Conservation (phyloP, 805 yeast species). For the Yamadazyma sp. region DNA sequence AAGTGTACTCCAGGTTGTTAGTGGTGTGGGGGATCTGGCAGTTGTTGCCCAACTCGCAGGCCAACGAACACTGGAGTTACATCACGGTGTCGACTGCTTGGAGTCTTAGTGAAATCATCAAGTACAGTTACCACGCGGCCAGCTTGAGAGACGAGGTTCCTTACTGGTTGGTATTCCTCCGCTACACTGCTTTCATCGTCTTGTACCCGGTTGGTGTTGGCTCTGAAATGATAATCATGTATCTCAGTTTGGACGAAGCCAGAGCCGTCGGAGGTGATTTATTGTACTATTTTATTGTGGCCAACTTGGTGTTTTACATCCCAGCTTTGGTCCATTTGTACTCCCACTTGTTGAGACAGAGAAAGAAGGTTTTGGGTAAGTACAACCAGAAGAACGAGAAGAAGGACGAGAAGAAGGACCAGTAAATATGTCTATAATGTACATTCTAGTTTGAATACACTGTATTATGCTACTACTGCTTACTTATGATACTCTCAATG, state of each 20-base stretch:
- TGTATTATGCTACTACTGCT: no score
- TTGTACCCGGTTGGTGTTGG: constrained; percentile 93
- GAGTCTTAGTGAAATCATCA: constrained; percentile 90
- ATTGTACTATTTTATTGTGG: constrained; percentile 57
- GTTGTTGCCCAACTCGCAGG: constrained; percentile 70
- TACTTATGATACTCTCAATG: constrained; percentile 26
- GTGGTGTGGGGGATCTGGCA: constrained; percentile 82
- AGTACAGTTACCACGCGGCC: constrained; percentile 85
- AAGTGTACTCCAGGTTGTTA: constrained; percentile 81
- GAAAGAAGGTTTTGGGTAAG: constrained; percentile 67
- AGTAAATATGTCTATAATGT: no score
- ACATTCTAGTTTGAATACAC: no score
- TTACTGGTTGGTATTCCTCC: constrained; percentile 57
- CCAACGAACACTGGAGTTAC: constrained; percentile 58
- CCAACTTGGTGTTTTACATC: constrained; percentile 62
- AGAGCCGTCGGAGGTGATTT: constrained; percentile 45
- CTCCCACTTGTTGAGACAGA: constrained; percentile 85
- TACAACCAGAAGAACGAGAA: constrained; percentile 9
- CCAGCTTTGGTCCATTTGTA: constrained; percentile 88
- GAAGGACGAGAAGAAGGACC: constrained; percentile 11
- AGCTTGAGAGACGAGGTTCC: constrained; percentile 59
- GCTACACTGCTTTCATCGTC: constrained; percentile 81
- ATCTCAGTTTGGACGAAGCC: constrained; percentile 73
- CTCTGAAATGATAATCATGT: constrained; percentile 72
- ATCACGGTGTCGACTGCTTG: constrained; percentile 75